Base-by-base conservation (phyloP, 2,329 filamentous ascomycete genomes). In the Fusarium zealandicum region DNA sequence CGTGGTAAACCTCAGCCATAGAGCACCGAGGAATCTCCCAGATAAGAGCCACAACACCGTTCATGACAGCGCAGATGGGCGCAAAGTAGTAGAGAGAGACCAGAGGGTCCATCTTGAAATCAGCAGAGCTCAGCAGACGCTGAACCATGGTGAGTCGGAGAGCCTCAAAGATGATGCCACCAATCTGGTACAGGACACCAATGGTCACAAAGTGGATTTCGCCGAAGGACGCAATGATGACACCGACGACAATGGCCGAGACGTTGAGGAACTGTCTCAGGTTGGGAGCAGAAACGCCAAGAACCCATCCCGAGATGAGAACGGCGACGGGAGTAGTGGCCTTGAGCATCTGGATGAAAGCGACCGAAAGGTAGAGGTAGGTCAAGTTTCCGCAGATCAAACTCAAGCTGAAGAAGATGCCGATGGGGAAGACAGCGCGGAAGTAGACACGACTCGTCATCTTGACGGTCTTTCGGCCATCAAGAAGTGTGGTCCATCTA, bases 261-360 rank as follows among this genome's bases (percentile, higher is more conserved):
- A 99, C 93, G 72, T 99, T 99, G 72, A 90, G 84, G 68, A 99
- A 88, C 41, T 92, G 90, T 80, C 87, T 93, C 65, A 95, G 73
- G 78, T 92, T 96, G 47, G 92, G 90, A 58, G 90, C 86, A 12
- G 90, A 86, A 44, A 96, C 86, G 53, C 92, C 91, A 69, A 98
- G 87, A 46, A 82, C 80, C 93, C 95, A 98, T 64, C 92, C 91
- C 33, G 91, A 89, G 64, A 98, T 77, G 32, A 99, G 86, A 45
- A 98, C 93, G 47, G 92, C 93, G 54, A 98, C 93, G 13, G 95
- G 95, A 27, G 91, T 98, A 36, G 92, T 97, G 64, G 95, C 95
- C 90, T 98, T 98, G 75, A 98, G 87, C 93, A 98, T 98, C 82
- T 98, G 93, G 70, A 98, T 98, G 76, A 98, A 98, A 56, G 93